phyloP scores from a whole-genome alignment of 2,329 filamentous ascomycete species.

The Cryphonectria parasitica region DNA sequence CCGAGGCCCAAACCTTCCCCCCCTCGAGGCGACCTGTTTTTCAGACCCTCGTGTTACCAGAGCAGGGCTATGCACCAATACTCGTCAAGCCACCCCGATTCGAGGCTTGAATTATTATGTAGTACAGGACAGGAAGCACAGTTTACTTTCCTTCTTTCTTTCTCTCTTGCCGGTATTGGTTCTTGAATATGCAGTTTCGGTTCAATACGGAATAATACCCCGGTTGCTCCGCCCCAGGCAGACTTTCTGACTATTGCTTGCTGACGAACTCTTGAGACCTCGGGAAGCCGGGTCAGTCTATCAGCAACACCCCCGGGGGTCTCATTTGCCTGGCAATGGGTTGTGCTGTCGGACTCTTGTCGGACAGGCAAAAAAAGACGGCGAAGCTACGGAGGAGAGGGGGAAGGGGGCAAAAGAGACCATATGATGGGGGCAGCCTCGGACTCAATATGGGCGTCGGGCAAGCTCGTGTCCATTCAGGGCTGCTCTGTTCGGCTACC shows the following conservation, averaged over 20 bases:
- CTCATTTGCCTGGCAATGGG: neutral
- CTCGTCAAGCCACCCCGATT: neutral
- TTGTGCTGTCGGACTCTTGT: neutral
- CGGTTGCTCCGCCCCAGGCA: constrained; percentile 13
- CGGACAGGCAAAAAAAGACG: neutral
- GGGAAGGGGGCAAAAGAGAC: no score
- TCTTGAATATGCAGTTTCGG: neutral
- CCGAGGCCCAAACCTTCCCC: neutral
- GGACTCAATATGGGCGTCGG: neutral
- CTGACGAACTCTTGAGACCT: neutral
- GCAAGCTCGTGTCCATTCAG: neutral
- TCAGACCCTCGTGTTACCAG: neutral
- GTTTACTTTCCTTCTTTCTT: neutral
- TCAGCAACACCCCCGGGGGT: neutral
- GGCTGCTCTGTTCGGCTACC: neutral
- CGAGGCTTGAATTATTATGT: neutral
- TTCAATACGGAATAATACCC: neutral
- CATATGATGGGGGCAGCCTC: neutral
- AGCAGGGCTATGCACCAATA: constrained; percentile 4
- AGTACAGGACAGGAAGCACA: neutral
- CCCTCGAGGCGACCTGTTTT: neutral
- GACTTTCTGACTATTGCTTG: neutral
- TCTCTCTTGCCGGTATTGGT: neutral
- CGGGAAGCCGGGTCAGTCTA: neutral
- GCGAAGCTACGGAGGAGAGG: neutral